Evolutionary conservation across 73 alveolate genomes (phyloP).

Genomic region (Paramecium bursaria): DNA sequence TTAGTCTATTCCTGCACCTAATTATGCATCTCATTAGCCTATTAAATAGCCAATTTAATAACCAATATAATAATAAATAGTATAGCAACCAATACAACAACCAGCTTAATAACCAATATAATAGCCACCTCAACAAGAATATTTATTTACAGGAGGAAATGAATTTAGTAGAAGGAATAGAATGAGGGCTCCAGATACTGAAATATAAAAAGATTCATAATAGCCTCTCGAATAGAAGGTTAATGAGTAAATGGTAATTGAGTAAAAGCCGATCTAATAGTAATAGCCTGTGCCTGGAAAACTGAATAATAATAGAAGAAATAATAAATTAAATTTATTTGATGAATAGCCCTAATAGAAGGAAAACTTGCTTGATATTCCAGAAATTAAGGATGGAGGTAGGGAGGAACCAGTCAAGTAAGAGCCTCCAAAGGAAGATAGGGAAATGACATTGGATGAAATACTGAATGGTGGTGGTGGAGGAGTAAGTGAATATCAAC

Average conservation of each 20-base stretch:
- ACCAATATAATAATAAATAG: not conserved
- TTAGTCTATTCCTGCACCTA: not conserved
- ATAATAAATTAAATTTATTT: slow-evolving; percentile 27
- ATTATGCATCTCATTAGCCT: no score
- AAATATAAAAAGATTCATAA: slow-evolving; percentile 23
- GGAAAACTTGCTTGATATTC: slow-evolving; percentile 12
- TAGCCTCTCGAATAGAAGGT: no score
- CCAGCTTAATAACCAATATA: slow-evolving; percentile 20
- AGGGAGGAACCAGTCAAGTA: not conserved
- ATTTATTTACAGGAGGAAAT: not conserved
- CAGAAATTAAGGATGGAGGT: slow-evolving; percentile 13
- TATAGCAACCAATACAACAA: not conserved
- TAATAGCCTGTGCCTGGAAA: slow-evolving; percentile 9
- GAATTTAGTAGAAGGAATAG: not conserved
- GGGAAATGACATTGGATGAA: slow-evolving; percentile 35
- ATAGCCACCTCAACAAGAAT: not conserved
- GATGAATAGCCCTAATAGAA: slow-evolving; percentile 36
- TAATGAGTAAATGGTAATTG: no score
- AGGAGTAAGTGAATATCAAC: not conserved
- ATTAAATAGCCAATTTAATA: no score
- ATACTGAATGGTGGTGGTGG: slow-evolving; percentile 20
- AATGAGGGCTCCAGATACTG: not conserved
- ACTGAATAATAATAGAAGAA: slow-evolving; percentile 39
- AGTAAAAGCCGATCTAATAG: slow-evolving; percentile 7
- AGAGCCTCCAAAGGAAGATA: slow-evolving; percentile 9